Evolutionary conservation across 2,329 filamentous ascomycete genomes (phyloP).

Genomic region (Cytospora schulzeri): DNA sequence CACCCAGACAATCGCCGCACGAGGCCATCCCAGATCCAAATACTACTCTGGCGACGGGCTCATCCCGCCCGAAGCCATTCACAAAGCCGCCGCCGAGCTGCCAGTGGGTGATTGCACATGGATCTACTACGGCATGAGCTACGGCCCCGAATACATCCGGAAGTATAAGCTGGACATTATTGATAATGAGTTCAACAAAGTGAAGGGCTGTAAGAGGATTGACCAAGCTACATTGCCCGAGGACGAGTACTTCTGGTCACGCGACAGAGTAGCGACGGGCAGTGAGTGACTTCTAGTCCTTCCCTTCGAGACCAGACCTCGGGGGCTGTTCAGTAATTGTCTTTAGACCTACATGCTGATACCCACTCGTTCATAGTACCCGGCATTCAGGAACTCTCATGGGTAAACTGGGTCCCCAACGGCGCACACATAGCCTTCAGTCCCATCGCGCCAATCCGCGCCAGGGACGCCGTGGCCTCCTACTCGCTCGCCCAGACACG

Average conservation of each 20-base stretch:
- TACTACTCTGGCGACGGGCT: slow-evolving; percentile 39
- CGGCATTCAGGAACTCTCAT: slow-evolving; percentile 42
- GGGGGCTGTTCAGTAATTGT: slow-evolving; percentile 39
- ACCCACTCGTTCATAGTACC: slow-evolving; percentile 38
- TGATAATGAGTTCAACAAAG: slow-evolving; percentile 37
- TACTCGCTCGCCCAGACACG: slow-evolving; percentile 37
- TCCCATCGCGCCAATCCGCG: slow-evolving; percentile 40
- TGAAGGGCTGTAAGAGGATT: slow-evolving; percentile 36
- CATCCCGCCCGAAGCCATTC: slow-evolving; percentile 43
- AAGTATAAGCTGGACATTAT: slow-evolving; percentile 39
- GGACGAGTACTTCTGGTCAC: slow-evolving; percentile 30
- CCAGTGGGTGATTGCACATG: slow-evolving; percentile 38
- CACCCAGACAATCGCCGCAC: slow-evolving; percentile 39
- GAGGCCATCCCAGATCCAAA: slow-evolving; percentile 38
- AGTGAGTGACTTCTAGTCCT: slow-evolving; percentile 37
- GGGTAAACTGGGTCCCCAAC: slow-evolving; percentile 43
- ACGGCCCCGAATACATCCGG: slow-evolving; percentile 36
- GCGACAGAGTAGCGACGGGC: slow-evolving; percentile 31
- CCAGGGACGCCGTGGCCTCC: slow-evolving; percentile 39
- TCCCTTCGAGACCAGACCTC: too few species aligned
- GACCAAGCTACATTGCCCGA: slow-evolving; percentile 31
- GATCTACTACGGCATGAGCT: slow-evolving; percentile 50
- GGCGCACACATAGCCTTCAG: slow-evolving; percentile 42
- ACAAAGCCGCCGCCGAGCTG: slow-evolving; percentile 35
- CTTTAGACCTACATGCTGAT: slow-evolving; percentile 37